Conservation (phyloP, 345 rosid genomes). For the Pseudoturritis turrita region DNA sequence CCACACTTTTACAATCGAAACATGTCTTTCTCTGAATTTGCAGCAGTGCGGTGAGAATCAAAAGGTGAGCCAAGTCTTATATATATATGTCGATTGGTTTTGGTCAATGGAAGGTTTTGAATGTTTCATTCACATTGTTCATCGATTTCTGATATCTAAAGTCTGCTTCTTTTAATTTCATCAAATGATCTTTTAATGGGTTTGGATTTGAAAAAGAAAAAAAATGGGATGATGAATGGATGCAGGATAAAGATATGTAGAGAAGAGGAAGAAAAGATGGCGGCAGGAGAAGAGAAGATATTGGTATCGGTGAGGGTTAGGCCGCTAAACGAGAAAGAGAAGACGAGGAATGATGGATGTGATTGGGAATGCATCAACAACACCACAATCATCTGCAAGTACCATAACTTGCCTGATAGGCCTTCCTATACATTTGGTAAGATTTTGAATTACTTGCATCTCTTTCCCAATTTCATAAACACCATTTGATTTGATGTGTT, state of each 20-base stretch:
- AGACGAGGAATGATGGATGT: constrained; percentile 38
- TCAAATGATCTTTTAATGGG: not conserved
- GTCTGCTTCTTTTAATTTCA: not conserved
- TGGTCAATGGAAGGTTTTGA: constrained; percentile 20
- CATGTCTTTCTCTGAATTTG: constrained; percentile 12
- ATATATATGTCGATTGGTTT: not conserved
- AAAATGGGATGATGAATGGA: no score
- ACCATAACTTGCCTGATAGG: constrained; percentile 41
- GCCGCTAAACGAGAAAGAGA: constrained; percentile 62
- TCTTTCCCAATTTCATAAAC: not conserved
- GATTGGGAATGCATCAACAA: constrained; percentile 74
- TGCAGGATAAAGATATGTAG: not conserved
- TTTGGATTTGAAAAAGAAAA: not conserved
- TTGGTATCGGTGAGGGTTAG: constrained; percentile 60
- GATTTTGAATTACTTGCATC: no score
- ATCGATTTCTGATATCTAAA: no score
- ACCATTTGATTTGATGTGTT: not conserved
- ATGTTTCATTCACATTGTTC: no score
- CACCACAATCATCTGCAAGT: constrained; percentile 49
- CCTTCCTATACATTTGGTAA: constrained; percentile 60
- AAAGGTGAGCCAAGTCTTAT: constrained; percentile 8
- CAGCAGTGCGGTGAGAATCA: not conserved
- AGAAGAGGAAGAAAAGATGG: not conserved
- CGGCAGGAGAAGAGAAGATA: constrained; percentile 47
- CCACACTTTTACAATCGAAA: not conserved